These are phyloP conservation scores for Termitomyces sp. DNA, from an alignment of 768 basidiomycete species.

Conservation along the genomic window DNA sequence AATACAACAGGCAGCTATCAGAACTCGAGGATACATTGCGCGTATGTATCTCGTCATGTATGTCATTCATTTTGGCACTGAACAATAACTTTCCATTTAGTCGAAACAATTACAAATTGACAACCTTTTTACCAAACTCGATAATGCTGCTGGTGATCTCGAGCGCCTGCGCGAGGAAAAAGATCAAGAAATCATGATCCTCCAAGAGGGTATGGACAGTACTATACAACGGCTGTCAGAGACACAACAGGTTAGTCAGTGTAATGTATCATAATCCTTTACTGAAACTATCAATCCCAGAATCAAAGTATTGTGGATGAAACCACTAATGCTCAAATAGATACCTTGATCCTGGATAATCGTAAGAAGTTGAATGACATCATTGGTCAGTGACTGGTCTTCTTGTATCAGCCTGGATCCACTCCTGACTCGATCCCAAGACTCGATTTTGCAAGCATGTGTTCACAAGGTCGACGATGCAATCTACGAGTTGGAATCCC, in stretches of 20 bases:
- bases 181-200: slow-evolving; percentile 92
- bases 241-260: slow-evolving; percentile 65
- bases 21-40: slow-evolving; percentile 96
- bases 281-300: slow-evolving; percentile 37
- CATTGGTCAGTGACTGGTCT: slow-evolving; percentile 66
- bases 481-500: slow-evolving; percentile 97
- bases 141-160: slow-evolving; percentile 69
- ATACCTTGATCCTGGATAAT: slow-evolving; percentile 93
- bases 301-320: slow-evolving; percentile 81
- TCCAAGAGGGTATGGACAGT: slow-evolving; percentile 93
- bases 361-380: slow-evolving; percentile 97
- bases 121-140: slow-evolving; percentile 79
- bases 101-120: slow-evolving; percentile 97
- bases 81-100: slow-evolving; percentile 34
- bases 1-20: slow-evolving; percentile 93
- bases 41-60: slow-evolving; percentile 40
- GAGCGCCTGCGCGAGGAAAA: slow-evolving; percentile 91
- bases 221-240: slow-evolving; percentile 88
- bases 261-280: background rate
- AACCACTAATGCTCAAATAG: slow-evolving; percentile 95
- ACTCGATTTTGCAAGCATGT: slow-evolving; percentile 95
- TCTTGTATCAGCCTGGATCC: background rate
- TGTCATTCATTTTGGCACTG: background rate
- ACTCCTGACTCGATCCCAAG: slow-evolving; percentile 38
- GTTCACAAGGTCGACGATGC: slow-evolving; percentile 96